Evolutionary conservation across 1,139 yeast species (phyloP), one percentile per base, ranked within the genome.

Genomic region (Hansenula sp.): DNA sequence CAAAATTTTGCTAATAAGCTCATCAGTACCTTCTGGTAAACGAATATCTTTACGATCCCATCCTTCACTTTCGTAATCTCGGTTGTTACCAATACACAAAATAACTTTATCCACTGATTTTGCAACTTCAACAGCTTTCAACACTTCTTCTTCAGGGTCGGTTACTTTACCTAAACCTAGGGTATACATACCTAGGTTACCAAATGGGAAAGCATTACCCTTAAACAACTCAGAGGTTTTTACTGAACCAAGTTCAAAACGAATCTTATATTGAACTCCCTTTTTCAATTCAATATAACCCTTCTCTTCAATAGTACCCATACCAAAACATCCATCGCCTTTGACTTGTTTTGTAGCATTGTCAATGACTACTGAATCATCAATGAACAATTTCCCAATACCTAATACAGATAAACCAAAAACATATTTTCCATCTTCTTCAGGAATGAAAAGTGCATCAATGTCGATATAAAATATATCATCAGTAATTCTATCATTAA

Each of bases 371-470:
- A 75, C 59, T 53, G 74, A 56, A 41, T 61, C 82, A 49, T 79
- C 71, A 39, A 79, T 57, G 50, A 66, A 79, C 21, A 79, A 48
- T 51, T 66, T 68, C 27, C 77, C 79, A 34, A 81, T 73, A 36
- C 85, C 85, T 39, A 67, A 55, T 37, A 71, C 70, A 9, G 71
- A 59, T 41, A 73, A 61, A 22, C 82, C 81, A 53, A 79, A 70
- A 39, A 66, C 70, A 51, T 75, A 78, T 13, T 61, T 68, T 17
- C 73, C 79, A 39, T 70, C 54, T 39, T 64, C 70, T 39, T 71
- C 75, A 8, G 82, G 73, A 3, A 52, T 58, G 46, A 65, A 73
- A 26, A 60, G 54, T 39, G 77, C 73, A 57, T 71, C 74, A 41
- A 77, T 54, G 40, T 72, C 78, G 38, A 65, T 65, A 49, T 68